Evolutionary conservation across 768 basidiomycete genomes (phyloP), one percentile per base, ranked within the genome.

Genomic region (Naganishia randhawae): DNA sequence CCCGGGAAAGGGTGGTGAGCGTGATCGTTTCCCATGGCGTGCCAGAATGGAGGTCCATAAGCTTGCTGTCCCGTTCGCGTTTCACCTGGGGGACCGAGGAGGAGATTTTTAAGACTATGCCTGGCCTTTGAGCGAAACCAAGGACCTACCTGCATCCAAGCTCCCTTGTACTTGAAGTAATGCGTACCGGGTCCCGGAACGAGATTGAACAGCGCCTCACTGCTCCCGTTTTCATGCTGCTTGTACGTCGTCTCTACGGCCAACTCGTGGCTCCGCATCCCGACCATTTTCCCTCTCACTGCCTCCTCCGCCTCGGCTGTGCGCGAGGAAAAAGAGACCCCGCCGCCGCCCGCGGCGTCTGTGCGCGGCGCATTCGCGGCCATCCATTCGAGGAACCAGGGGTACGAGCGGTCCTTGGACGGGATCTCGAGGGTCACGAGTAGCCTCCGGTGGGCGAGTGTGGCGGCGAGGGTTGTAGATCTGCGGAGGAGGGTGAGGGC

Each of bases 331-430:
- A 55, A 55, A 3, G 54, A 33, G 3, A 55, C 55, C 80, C n/a
- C 27, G n/a, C n/a, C n/a, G n/a, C n/a, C n/a, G n/a, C n/a, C n/a
- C n/a, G n/a, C n/a, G n/a, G n/a, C n/a, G 17, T 52, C 39, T n/a
- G 45, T 70, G 33, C 74, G 79, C 0, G 85, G 77, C 0, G 80
- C 82, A 54, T 90, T 88, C 55, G 85, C 84, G 8, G 92, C 86
- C 90, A 98, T 91, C 95, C 96, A 99, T 57, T 88, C 83, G 48
- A 99, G 86, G 80, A 98, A 94, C 93, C 96, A 98, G 52, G 91
- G 89, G 79, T 98, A 98, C 10, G 94, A 84, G 41, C 85, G 88
- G 80, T 99, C 96, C 76, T 92, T 93, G 77, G 93, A 95, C 70
- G 90, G 92, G 73, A 99, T 92, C 82, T 99, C 96, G 63, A 98